A percentile compares a stretch with the other conserved stretches of the same genome.
phyloP scores from a whole-genome alignment of 1,284 basidiomycete genomes.

The Cryptococcus sp. region DNA sequence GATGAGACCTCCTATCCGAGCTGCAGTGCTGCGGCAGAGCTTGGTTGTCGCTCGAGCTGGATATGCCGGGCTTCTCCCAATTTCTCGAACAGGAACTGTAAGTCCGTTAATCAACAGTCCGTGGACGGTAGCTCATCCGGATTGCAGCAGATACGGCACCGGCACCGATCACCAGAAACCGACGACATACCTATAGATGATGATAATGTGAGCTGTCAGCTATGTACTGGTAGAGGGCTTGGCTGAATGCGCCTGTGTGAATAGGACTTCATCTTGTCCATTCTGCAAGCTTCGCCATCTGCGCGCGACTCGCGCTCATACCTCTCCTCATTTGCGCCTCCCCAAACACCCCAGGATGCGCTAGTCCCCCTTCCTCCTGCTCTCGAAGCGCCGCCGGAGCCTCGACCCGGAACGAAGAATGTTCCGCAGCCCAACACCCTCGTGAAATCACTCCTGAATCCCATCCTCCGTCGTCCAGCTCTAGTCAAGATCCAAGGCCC shows the following conservation, averaged over 20 bases:
- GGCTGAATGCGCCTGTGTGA: no score
- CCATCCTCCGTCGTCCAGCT: conserved; percentile 64
- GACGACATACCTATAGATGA: conserved; percentile 19
- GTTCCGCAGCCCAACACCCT: conserved; percentile 59
- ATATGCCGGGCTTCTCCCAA: no score
- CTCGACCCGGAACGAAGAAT: conserved; percentile 18
- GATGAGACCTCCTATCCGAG: no score
- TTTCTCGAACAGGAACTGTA: background rate
- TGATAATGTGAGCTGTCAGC: conserved; percentile 13
- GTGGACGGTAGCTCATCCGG: background rate
- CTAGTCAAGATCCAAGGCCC: conserved; percentile 98
- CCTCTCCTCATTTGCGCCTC: conserved; percentile 74
- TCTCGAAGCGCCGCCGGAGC: conserved; percentile 20
- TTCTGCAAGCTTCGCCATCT: conserved; percentile 91
- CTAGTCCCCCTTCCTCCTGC: conserved; percentile 53
- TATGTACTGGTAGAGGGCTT: background rate
- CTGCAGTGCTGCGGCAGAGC: no score
- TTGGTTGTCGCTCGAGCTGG: no score
- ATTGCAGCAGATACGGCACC: conserved; percentile 10
- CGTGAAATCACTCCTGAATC: conserved; percentile 80
- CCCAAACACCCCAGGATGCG: conserved; percentile 31
- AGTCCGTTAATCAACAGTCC: background rate
- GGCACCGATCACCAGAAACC: conserved; percentile 19
- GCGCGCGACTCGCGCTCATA: conserved; percentile 87
- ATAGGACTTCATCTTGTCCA: conserved; percentile 94